phyloP scores from a whole-genome alignment of 495 filamentous ascomycete genomes.

The Trypethelium eluteriae region DNA sequence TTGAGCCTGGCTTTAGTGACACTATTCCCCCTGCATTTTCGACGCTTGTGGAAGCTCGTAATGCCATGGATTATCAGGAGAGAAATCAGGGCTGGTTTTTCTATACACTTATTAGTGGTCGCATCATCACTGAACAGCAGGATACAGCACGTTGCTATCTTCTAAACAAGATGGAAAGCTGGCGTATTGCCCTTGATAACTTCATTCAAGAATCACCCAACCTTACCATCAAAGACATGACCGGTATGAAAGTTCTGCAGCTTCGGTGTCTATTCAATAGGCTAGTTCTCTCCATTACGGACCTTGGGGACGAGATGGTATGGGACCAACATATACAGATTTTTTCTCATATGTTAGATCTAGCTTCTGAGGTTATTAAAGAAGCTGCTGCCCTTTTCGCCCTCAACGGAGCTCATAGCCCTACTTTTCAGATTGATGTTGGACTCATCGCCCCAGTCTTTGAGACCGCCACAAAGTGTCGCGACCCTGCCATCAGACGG shows the following conservation, averaged over 20 bases:
- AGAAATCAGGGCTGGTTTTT: neutral
- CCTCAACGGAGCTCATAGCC: neutral
- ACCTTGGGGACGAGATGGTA: neutral
- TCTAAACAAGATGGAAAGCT: neutral
- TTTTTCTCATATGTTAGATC: constrained; percentile 5
- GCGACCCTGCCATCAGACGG: constrained; percentile 46
- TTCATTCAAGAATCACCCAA: neutral
- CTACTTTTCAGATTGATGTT: constrained; percentile 37
- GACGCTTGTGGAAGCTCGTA: neutral
- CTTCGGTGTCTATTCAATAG: neutral
- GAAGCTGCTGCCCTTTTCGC: neutral
- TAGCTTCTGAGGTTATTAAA: constrained; percentile 1
- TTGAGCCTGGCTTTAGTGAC: neutral
- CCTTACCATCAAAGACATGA: neutral
- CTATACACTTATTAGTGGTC: neutral
- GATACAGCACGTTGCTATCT: neutral
- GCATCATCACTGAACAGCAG: neutral
- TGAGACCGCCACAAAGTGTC: constrained; percentile 51
- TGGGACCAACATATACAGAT: neutral
- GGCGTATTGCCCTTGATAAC: neutral
- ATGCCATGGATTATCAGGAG: constrained; percentile 6
- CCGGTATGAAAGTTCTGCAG: neutral
- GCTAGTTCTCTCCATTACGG: neutral
- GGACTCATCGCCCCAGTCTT: constrained; percentile 51
- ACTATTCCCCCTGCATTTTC: neutral